phyloP scores from a whole-genome alignment of 306 rosid species.

The Citrullus colocynthis region DNA sequence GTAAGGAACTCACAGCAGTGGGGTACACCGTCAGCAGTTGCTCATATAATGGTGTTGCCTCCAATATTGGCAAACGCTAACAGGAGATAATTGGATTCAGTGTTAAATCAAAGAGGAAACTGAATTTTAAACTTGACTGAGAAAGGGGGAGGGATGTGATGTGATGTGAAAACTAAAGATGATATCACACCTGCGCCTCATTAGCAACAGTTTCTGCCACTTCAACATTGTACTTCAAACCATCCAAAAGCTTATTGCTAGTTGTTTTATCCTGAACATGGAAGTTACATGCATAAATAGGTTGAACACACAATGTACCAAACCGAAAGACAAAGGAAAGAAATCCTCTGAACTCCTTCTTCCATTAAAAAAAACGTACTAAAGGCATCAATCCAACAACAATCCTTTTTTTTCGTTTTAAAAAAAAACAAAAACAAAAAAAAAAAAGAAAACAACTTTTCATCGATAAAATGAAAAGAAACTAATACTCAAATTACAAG shows the following conservation, averaged over 20 bases:
- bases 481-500: no score
- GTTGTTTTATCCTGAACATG: conserved; percentile 10
- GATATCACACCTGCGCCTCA: conserved; percentile 48
- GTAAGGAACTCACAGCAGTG: conserved; percentile 52
- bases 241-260: conserved; percentile 13
- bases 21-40: conserved; percentile 68
- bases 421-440: no score
- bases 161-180: neutral
- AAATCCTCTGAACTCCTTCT: neutral
- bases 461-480: no score
- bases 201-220: conserved; percentile 56
- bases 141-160: neutral
- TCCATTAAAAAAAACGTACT: neutral
- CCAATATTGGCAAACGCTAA: conserved; percentile 72
- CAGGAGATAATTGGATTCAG: neutral
- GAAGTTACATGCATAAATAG: conserved; percentile 6
- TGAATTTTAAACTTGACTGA: neutral
- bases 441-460: no score
- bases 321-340: neutral
- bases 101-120: neutral
- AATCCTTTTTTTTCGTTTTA: neutral
- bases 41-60: conserved; percentile 78
- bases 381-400: neutral
- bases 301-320: neutral
- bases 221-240: conserved; percentile 49